Base-by-base conservation (phyloP, 1,284 basidiomycete genomes). In the Moesziomyces antarcticus region DNA sequence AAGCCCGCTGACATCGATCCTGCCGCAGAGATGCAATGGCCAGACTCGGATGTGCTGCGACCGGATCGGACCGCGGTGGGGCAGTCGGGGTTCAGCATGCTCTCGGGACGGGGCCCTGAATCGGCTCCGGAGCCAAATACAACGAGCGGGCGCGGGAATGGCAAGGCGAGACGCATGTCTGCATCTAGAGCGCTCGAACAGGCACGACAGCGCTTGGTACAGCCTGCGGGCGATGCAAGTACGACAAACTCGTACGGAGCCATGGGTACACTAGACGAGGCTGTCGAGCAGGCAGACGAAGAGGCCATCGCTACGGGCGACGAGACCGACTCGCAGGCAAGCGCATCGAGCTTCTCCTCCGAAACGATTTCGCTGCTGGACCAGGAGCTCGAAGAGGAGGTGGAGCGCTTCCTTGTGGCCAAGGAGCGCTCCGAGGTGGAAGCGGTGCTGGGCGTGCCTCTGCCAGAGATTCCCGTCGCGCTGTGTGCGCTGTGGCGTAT, bases 401-500 rank as follows among this genome's bases (percentile, higher is more conserved):
- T 74, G n/a, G 61, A 73, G 21, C 47, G 61, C 5, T 74, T 77
- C 20, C 41, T 73, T 35, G 56, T 74, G 3, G 75, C 75, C 9
- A 69, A 75, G 21, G 67, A 75, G 30, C 58, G 75, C 13, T 58
- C 63, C 11, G 80, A 82, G 43, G 68, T 82, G 13, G 79, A 82
- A 42, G 67, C 69, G 1, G 73, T 76, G 24, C 56, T 82, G 14
- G 79, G 80, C 11, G 78, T 73, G 5, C 70, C 75, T 8, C 57
- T 82, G 10, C 73, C 79, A 7, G 71, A 73, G 33, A 69, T 81
- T 16, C 69, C 78, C 3, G 70, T 78, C 0, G 78, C 77, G 0
- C 65, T 80, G 33, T 75, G 76, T 41, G 62, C 77, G 9, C 58
- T 82, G 20, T 82, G 80, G 80, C 64, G 79, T 11, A 58, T 82